Evolutionary conservation across 306 rosid genomes (phyloP), one percentile per base, ranked within the genome.

Genomic region (cucumber (Cucumis sativus)): DNA sequence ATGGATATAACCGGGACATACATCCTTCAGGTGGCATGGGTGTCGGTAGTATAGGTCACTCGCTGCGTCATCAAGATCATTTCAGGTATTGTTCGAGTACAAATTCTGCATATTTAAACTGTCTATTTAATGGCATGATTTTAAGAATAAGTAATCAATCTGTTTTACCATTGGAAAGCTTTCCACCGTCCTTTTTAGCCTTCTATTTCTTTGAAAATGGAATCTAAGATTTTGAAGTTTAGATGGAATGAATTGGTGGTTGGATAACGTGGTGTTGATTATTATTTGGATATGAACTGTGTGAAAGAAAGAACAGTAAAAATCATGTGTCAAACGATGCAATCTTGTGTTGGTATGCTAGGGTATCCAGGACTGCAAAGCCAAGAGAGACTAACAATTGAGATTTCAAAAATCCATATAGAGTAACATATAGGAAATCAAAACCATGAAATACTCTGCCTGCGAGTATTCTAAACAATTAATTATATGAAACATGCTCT

Each of bases 1-100:
- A 88, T 33, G 49, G 80, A 74, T 77, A 45, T 81, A 74, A 86
- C 60, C 67, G 79, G 79, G 91, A 79, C 79, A 85, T 84, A 59
- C 77, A 83, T 28, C 67, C 79, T 60, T 80, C 88, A 69, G 87
- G 77, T 35, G 67, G 37, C 80, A 67, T 65, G 76, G 82, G 73
- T 43, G 57, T 47, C 15, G 40, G 75, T 47, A 45, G 21, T 45
- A 12, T 21, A 70, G 40, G 75, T 47, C 40, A 47, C 75, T 25
- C 14, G 0, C 75, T 15, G 14, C 57, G 49, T 70, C 39, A 23
- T 47, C 75, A 47, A 47, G 58, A 25, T 70, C 75, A 47, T 45
- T 23, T 70, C 59, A 70, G 75, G 75, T 70, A 70, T 70, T 70
- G 75, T 10, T 70, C 4, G 58, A 45, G 40, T 23, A 47, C 0